Evolutionary conservation across 805 yeast genomes (phyloP), one percentile per base, ranked within the genome.

Genomic region (Suhomyces faveliae): DNA sequence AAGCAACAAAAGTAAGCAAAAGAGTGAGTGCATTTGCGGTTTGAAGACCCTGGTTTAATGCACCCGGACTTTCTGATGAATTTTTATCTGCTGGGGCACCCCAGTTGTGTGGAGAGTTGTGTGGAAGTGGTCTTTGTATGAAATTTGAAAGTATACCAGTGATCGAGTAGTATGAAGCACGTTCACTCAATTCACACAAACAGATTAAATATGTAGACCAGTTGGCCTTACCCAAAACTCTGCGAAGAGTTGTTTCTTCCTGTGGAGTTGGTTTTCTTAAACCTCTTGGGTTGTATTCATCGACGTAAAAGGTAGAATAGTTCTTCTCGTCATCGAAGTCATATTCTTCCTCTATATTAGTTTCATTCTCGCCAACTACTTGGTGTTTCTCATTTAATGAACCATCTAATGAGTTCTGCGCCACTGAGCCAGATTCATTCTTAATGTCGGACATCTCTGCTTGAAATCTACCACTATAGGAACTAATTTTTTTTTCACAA

Each of bases 141-240:
- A 78, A 78, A 57, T 78, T 78, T 24, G 76, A 61, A 46, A 78
- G 66, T 40, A 74, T 59, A 54, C 74, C 75, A 35, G 66, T 56
- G 8, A 70, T 68, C 20, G 81, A 79, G 53, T 75, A 78, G 56
- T 78, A 78, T 5, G 81, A 76, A 46, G 79, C 82, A 64, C 83
- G 70, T 61, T 78, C 83, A 15, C 81, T 79, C 54, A 78, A 74
- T 55, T 79, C 83, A 38, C 49, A 48, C 13, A 51, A 48, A 48
- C 65, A 81, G 49, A 83, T 75, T 46, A 81, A 64, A 64, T 80
- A 81, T 33, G 77, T 64, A 24, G 73, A 69, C 47, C 67, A 67
- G 11, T 81, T 78, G 43, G 82, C 77, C 24, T 68, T 60, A 30
- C 83, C 85, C 17, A 72, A 59, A 9, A 71, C 56, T 49, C 68